Conservation (phyloP, 495 filamentous ascomycete species). For the Massariosphaeria phaeospora region DNA sequence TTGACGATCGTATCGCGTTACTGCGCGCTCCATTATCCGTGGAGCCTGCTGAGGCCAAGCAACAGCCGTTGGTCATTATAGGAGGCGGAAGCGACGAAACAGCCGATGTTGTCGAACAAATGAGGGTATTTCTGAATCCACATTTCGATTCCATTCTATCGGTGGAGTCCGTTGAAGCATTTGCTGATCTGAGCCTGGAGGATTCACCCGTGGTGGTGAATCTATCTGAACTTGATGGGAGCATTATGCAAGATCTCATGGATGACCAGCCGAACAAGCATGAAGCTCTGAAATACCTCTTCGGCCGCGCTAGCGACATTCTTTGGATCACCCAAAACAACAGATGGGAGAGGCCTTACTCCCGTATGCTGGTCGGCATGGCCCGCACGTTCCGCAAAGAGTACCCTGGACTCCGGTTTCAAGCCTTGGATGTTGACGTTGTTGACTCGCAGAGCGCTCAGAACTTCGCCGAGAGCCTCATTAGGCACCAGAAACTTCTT, state of each 20-base stretch:
- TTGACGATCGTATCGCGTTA: not conserved
- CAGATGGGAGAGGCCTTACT: not conserved
- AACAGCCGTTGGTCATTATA: not conserved
- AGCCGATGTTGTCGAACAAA: not conserved
- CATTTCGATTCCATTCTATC: not conserved
- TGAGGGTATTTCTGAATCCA: not conserved
- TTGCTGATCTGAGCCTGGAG: not conserved
- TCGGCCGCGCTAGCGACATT: not conserved
- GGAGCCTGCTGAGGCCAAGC: not conserved
- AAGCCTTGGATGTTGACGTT: not conserved
- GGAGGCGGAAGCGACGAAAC: not conserved
- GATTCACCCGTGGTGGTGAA: not conserved
- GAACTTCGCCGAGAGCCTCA: not conserved
- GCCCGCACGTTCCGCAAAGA: not conserved
- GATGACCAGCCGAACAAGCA: not conserved
- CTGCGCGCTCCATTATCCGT: not conserved
- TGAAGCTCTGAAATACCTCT: not conserved
- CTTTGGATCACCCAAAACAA: not conserved
- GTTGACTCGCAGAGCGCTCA: not conserved
- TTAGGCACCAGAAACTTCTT: not conserved
- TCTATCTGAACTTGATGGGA: not conserved
- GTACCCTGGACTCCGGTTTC: not conserved
- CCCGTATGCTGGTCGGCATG: not conserved
- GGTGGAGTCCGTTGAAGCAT: not conserved
- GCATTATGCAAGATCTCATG: not conserved